Evolutionary conservation across 345 rosid species (phyloP), one percentile per base, ranked within the genome.

Genomic region (Heritiera fomes): DNA sequence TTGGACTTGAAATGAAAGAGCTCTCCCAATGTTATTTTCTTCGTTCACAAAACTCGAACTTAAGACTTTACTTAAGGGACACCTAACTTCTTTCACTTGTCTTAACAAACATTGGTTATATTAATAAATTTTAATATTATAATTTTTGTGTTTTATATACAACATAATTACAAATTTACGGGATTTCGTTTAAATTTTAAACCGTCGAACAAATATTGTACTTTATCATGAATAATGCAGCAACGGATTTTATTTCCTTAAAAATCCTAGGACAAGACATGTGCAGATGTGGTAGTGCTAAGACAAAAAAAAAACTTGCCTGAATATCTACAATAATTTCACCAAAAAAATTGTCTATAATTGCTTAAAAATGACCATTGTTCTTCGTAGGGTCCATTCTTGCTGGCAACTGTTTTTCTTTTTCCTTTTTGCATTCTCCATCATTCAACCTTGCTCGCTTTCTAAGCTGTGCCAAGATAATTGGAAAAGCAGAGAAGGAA

Each of bases 401-500:
- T 58, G 64, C 65, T 73, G 76, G 52, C 65, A 77, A 46, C 1
- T 18, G 28, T 8, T 28, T 49, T 14, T 64, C 15, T 6, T 49
- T 13, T 43, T 43, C 2, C 15, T 14, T 41, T 41, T 41, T 41
- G 49, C 41, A 13, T 70, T 50, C 43, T 34, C 59, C 59, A 71
- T 30, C 18, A 12, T 23, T 10, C 56, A 20, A 23, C 9, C 1
- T n/a, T 13, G 18, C 3, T 20, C 11, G 30, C 38, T 30, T 12
- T 10, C n/a, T 13, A 12, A 32, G 9, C 69, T 34, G 45, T 46
- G 46, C 69, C 46, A 64, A 38, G 69, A 64, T 2, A 47, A 47
- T 40, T 12, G 40, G 73, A 69, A 69, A 69, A 47, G 56, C 73
- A 69, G 9, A 69, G 46, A 8, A 8, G 55, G 32, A 69, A 69